Conservation (phyloP, 805 yeast genomes). For the Candida bentonensis region DNA sequence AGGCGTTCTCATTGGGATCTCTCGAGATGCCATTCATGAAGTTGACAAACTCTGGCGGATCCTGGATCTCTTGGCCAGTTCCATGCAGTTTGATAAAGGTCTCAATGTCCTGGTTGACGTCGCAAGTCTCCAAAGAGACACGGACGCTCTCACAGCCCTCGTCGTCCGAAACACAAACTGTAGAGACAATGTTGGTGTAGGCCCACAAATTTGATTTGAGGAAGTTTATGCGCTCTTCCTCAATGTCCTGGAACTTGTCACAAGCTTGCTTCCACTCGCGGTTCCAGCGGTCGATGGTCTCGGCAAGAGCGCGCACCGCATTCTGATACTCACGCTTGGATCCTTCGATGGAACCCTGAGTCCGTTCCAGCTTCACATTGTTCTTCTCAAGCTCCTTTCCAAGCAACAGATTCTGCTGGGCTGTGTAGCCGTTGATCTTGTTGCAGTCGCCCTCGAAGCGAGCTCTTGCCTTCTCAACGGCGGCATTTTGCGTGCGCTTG, state of each 20-base stretch:
- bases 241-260: conserved; percentile 50
- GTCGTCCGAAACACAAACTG: conserved; percentile 67
- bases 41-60: conserved; percentile 52
- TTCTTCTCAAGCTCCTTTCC: conserved; percentile 58
- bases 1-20: conserved; percentile 16
- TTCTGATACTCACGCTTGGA: conserved; percentile 44
- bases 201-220: conserved; percentile 64
- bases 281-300: conserved; percentile 48
- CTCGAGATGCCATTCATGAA: conserved; percentile 31
- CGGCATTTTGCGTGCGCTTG: conserved; percentile 23
- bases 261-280: conserved; percentile 59
- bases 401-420: conserved; percentile 53
- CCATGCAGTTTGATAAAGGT: conserved; percentile 39
- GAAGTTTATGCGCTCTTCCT: conserved; percentile 57
- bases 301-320: conserved; percentile 37
- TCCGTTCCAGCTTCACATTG: conserved; percentile 39
- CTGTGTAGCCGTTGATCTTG: conserved; percentile 41
- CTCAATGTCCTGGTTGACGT: conserved; percentile 43
- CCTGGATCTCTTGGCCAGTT: conserved; percentile 49
- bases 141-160: conserved; percentile 62
- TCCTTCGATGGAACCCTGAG: conserved; percentile 28
- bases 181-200: conserved; percentile 58
- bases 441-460: conserved; percentile 46
- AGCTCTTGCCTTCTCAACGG: conserved; percentile 23
- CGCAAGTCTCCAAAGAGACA: conserved; percentile 51